A percentile compares a stretch with the other conserved stretches of the same genome.
phyloP scores from a whole-genome alignment of 345 rosid species.

The Erysimum cheiranthoides region DNA sequence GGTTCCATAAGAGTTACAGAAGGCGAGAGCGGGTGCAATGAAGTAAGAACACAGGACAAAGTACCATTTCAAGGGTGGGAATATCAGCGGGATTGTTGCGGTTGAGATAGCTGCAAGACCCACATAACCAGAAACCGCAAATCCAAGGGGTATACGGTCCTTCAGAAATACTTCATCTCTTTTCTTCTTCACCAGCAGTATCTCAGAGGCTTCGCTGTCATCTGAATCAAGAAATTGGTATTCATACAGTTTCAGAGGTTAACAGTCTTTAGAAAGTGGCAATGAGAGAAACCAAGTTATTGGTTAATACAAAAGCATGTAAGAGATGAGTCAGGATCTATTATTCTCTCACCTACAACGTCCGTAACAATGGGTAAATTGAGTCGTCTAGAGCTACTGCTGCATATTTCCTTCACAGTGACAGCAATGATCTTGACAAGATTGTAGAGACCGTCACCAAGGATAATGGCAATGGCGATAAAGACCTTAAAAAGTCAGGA shows the following conservation, averaged over 20 bases:
- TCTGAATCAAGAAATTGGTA: slow-evolving; percentile 25
- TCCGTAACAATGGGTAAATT: slow-evolving; percentile 63
- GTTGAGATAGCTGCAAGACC: slow-evolving; percentile 92
- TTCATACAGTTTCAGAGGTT: slow-evolving; percentile 8
- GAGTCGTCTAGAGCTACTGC: slow-evolving; percentile 51
- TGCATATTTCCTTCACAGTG: slow-evolving; percentile 67
- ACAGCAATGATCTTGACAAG: slow-evolving; percentile 74
- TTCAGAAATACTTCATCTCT: slow-evolving; percentile 74
- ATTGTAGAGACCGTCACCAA: slow-evolving; percentile 94
- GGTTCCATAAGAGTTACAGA: slow-evolving; percentile 89
- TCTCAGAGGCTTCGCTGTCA: slow-evolving; percentile 61
- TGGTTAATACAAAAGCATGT: neutral
- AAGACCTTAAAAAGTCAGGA: slow-evolving; percentile 65
- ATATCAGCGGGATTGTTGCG: slow-evolving; percentile 69
- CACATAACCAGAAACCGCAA: slow-evolving; percentile 83
- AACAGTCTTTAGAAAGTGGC: slow-evolving; percentile 8
- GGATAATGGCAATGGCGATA: slow-evolving; percentile 84
- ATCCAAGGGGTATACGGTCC: slow-evolving; percentile 78
- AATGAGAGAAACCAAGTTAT: slow-evolving; percentile 14
- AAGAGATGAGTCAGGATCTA: slow-evolving; percentile 11
- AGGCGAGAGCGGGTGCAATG: slow-evolving; percentile 91
- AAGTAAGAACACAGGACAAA: slow-evolving; percentile 77
- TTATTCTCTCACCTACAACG: slow-evolving; percentile 57
- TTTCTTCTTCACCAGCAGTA: slow-evolving; percentile 60
- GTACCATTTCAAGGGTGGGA: slow-evolving; percentile 90